Percentiles rank a stretch among this genome's conserved stretches.
These are phyloP conservation scores for Talaromyces sp. DNA, from an alignment of 2,329 filamentous ascomycete species.

Conservation along the genomic window DNA sequence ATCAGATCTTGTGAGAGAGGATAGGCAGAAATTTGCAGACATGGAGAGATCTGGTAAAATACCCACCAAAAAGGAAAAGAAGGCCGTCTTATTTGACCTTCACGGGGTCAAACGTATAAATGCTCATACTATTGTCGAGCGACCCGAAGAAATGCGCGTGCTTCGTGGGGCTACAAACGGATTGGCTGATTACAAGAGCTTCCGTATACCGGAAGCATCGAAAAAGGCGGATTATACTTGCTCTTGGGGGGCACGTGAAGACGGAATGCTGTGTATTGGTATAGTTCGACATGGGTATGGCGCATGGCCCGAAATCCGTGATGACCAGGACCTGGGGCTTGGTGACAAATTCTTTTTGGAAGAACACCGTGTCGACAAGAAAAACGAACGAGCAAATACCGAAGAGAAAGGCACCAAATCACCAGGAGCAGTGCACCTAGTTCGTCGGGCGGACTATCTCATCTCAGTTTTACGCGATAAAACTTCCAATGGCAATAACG, in stretches of 20 bases:
- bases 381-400: slow-evolving; percentile 74
- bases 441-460: slow-evolving; percentile 90
- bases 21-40: slow-evolving; percentile 58
- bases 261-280: slow-evolving; percentile 93
- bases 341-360: slow-evolving; percentile 91
- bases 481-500: slow-evolving; percentile 59
- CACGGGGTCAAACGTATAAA: slow-evolving; percentile 91
- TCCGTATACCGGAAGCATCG: slow-evolving; percentile 84
- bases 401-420: slow-evolving; percentile 63
- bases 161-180: slow-evolving; percentile 68
- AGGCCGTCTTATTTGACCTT: slow-evolving; percentile 93
- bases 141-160: slow-evolving; percentile 82
- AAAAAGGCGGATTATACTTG: slow-evolving; percentile 91
- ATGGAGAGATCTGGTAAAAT: slow-evolving; percentile 72
- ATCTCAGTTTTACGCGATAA: slow-evolving; percentile 92
- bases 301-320: slow-evolving; percentile 89
- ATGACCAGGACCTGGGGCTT: slow-evolving; percentile 82
- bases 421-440: slow-evolving; percentile 93
- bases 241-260: slow-evolving; percentile 86
- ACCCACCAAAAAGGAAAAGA: slow-evolving; percentile 93
- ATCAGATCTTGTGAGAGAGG: slow-evolving; percentile 67
- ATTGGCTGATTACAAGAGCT: slow-evolving; percentile 66
- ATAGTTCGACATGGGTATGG: slow-evolving; percentile 93
- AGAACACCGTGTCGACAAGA: slow-evolving; percentile 96
- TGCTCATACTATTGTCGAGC: slow-evolving; percentile 88